These are phyloP conservation scores for Phytophthora megakarya DNA, from an alignment of 352 stramenopile genomes.

Conservation along the genomic window DNA sequence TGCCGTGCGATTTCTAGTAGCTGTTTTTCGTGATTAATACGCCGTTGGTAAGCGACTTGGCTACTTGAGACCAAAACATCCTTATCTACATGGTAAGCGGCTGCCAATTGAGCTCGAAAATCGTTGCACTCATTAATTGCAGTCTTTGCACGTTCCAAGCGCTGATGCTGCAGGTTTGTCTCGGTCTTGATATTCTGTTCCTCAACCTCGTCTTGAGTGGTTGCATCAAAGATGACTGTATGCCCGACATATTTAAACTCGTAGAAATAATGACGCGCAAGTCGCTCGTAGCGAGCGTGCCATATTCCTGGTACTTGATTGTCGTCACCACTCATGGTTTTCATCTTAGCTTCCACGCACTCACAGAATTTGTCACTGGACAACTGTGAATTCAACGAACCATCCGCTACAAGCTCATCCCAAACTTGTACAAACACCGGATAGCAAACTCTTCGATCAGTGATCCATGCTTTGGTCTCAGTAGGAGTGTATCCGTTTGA, in stretches of 20 bases:
- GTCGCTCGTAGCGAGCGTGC: constrained; percentile 55
- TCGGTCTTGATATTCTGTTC: constrained; percentile 20
- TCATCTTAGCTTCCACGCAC: constrained; percentile 40
- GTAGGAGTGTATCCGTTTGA: constrained; percentile 53
- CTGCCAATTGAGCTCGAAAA: constrained; percentile 36
- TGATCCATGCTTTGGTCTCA: constrained; percentile 59
- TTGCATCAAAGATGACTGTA: constrained; percentile 38
- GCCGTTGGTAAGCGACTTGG: constrained; percentile 10
- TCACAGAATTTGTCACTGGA: constrained; percentile 54
- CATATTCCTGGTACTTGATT: constrained; percentile 25
- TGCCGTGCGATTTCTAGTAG: constrained; percentile 24
- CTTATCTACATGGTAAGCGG: constrained; percentile 38
- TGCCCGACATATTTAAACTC: constrained; percentile 77
- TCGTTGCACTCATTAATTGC: constrained; percentile 47
- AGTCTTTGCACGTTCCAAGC: constrained; percentile 34
- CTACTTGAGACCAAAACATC: neutral
- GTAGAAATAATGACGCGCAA: constrained; percentile 71
- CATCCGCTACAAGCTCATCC: constrained; percentile 26
- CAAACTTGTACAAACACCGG: constrained; percentile 56
- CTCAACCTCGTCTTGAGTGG: constrained; percentile 2
- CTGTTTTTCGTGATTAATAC: constrained; percentile 24
- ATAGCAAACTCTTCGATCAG: constrained; percentile 54
- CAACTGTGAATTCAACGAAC: neutral
- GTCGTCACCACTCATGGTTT: neutral
- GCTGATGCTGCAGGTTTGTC: constrained; percentile 26